Conservation (phyloP, 768 basidiomycete species). For the Astraeus odoratus region DNA sequence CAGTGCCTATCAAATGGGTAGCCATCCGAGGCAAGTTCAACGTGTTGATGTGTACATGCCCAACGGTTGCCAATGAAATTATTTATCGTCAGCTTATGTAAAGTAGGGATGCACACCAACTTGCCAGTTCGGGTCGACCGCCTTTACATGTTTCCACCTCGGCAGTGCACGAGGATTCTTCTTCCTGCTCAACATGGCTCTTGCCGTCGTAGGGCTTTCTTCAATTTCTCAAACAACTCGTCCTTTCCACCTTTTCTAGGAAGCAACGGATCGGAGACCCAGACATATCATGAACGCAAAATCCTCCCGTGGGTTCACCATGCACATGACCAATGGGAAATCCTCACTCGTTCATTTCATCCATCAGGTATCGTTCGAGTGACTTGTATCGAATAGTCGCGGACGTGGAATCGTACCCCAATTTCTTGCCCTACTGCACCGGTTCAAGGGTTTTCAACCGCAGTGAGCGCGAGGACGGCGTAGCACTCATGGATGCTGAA, state of each 20-base stretch:
- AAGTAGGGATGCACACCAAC: too few species aligned
- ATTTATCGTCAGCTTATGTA: too few species aligned
- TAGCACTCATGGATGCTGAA: conserved; percentile 68
- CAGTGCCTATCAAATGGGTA: too few species aligned
- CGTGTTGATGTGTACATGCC: too few species aligned
- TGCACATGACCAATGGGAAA: not conserved
- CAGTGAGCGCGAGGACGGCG: conserved; percentile 23
- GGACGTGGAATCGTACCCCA: conserved; percentile 78
- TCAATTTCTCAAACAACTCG: conserved; percentile 47
- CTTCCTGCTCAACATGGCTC: not conserved
- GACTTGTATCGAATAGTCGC: conserved; percentile 85
- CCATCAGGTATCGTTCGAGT: conserved; percentile 60
- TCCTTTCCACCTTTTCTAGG: conserved; percentile 35
- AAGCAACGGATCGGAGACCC: conserved; percentile 31
- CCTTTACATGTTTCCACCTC: too few species aligned
- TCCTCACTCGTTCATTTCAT: conserved; percentile 7
- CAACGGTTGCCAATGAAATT: too few species aligned
- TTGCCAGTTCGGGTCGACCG: too few species aligned
- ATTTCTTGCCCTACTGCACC: conserved; percentile 87
- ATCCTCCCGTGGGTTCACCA: conserved; percentile 71
- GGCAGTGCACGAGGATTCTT: conserved; percentile 7
- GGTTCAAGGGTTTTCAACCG: conserved; percentile 53
- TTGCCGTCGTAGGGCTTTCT: conserved; percentile 29
- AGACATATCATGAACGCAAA: conserved; percentile 77
- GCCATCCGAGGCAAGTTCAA: too few species aligned